Evolutionary conservation across 768 basidiomycete species (phyloP).

Genomic region (Mycena olivaceomarginata): DNA sequence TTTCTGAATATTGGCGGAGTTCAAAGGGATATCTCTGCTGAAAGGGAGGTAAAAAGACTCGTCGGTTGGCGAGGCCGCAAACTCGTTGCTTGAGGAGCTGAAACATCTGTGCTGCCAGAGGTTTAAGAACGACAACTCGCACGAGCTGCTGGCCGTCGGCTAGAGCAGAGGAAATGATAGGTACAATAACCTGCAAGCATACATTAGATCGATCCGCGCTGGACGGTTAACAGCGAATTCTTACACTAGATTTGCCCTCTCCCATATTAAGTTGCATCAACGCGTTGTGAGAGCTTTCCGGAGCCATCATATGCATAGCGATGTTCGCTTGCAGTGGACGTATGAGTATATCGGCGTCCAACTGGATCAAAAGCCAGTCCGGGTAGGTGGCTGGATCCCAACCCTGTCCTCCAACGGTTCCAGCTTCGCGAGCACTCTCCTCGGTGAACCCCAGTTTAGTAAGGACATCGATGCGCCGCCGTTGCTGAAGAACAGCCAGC

Average conservation of each 20-base stretch:
- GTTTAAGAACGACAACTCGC: conserved; percentile 70
- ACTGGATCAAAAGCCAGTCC: conserved; percentile 69
- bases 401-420: neutral
- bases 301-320: conserved; percentile 56
- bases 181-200: conserved; percentile 63
- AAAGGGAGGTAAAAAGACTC: conserved; percentile 71
- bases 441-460: neutral
- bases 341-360: conserved; percentile 58
- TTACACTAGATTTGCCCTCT: conserved; percentile 70
- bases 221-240: neutral
- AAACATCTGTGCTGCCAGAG: conserved; percentile 69
- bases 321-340: conserved; percentile 62
- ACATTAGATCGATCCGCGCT: neutral
- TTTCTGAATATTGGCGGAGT: conserved; percentile 35
- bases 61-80: conserved; percentile 65
- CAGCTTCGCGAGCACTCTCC: conserved; percentile 9
- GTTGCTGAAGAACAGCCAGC: conserved; percentile 5
- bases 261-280: conserved; percentile 76
- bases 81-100: conserved; percentile 65
- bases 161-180: conserved; percentile 61
- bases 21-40: conserved; percentile 60
- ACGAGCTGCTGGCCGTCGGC: conserved; percentile 66
- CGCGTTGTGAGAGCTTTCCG: conserved; percentile 58
- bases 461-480: neutral
- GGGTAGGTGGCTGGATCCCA: conserved; percentile 49